A percentile compares a stretch with the other conserved stretches of the same genome.
Conservation (phyloP, 1,284 basidiomycete species). For the Exobasidium cylindrosporum region DNA sequence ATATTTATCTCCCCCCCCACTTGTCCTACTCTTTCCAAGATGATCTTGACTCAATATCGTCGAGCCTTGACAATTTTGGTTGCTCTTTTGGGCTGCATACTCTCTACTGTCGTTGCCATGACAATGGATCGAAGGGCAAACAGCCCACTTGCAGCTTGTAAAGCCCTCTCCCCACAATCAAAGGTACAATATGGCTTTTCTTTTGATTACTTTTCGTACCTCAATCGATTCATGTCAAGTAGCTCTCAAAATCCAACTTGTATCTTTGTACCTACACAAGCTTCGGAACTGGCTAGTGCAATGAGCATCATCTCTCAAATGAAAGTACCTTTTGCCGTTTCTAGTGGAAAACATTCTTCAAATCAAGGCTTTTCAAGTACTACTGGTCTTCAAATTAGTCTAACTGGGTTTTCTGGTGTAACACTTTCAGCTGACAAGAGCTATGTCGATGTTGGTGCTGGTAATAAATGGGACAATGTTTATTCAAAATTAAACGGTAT, state of each 20-base stretch:
- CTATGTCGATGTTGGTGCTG: conserved; percentile 35
- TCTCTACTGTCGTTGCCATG: too few species aligned
- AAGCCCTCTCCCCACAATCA: not conserved
- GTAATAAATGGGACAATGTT: conserved; percentile 36
- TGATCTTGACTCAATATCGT: too few species aligned
- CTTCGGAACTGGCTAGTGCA: conserved; percentile 25
- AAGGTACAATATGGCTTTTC: not conserved
- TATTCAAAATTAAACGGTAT: conserved; percentile 29
- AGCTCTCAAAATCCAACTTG: conserved; percentile 28
- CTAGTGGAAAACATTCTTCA: conserved; percentile 31
- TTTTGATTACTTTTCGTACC: not conserved
- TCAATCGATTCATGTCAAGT: conserved; percentile 24
- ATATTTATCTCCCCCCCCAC: too few species aligned
- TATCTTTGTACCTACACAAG: conserved; percentile 25
- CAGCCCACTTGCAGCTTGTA: too few species aligned
- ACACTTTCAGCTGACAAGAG: conserved; percentile 30
- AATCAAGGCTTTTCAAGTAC: conserved; percentile 41
- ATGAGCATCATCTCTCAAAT: conserved; percentile 30
- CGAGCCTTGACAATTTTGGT: too few species aligned
- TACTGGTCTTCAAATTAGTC: conserved; percentile 31
- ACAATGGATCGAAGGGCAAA: too few species aligned
- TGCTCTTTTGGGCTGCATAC: too few species aligned
- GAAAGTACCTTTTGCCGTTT: conserved; percentile 33
- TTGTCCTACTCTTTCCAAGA: too few species aligned
- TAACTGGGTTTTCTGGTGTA: conserved; percentile 30